Conservation (phyloP, 129 eudicot genomes). For the Tagetes patula region DNA sequence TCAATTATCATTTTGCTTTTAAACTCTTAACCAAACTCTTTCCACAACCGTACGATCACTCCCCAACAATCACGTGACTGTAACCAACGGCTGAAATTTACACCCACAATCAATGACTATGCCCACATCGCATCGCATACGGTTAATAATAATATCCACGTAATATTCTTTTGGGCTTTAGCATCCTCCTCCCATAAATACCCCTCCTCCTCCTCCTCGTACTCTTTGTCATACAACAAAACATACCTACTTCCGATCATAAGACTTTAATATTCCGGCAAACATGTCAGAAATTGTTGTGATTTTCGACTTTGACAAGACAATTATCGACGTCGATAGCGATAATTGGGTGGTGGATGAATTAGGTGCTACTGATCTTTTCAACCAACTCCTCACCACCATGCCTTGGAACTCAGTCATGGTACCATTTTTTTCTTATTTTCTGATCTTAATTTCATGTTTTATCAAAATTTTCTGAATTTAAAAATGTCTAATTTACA, state of each 20-base stretch:
- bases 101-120: not conserved
- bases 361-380: slow-evolving; percentile 35
- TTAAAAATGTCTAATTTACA: no score
- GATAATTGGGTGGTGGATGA: slow-evolving; percentile 84
- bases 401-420: slow-evolving; percentile 84
- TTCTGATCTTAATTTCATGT: not conserved
- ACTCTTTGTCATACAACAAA: slow-evolving; percentile 1
- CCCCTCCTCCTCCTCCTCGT: not conserved
- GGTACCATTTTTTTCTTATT: slow-evolving; percentile 29
- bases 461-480: not conserved
- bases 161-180: slow-evolving; percentile 52
- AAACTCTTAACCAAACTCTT: not conserved
- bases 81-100: slow-evolving; percentile 28
- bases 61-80: not conserved
- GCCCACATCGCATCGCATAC: not conserved
- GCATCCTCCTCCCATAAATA: slow-evolving; percentile 19
- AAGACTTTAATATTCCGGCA: not conserved
- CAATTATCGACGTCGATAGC: slow-evolving; percentile 76
- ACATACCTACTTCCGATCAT: slow-evolving; percentile 17
- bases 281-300: slow-evolving; percentile 59
- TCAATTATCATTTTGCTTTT: not conserved
- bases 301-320: slow-evolving; percentile 81
- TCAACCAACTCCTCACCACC: slow-evolving; percentile 55
- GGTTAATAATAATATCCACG: not conserved
- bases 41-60: slow-evolving; percentile 21